Conservation (phyloP, 2,329 filamentous ascomycete genomes). For the Cercospora nicotianae region DNA sequence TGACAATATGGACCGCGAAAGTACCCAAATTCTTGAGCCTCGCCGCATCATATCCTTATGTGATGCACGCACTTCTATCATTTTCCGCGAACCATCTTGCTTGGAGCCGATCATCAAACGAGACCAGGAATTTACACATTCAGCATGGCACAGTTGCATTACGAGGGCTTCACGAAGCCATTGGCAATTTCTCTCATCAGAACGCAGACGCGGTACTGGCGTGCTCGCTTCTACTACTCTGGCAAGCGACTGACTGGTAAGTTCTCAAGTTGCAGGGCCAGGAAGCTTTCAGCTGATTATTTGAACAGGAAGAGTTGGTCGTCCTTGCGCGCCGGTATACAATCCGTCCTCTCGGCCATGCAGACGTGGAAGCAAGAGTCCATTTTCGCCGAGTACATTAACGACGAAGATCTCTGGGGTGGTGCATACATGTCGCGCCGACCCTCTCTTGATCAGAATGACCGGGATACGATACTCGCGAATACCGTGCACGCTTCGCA, state of each 20-base stretch:
- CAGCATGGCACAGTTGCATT: constrained; percentile 84
- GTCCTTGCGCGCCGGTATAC: constrained; percentile 86
- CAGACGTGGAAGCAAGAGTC: constrained; percentile 85
- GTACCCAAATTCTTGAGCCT: constrained; percentile 89
- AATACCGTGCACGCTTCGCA: constrained; percentile 47
- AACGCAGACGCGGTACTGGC: constrained; percentile 91
- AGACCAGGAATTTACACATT: constrained; percentile 84
- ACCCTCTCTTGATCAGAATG: constrained; percentile 25
- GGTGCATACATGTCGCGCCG: constrained; percentile 25
- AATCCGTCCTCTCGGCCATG: constrained; percentile 89
- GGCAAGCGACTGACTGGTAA: constrained; percentile 96
- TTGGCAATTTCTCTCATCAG: constrained; percentile 77
- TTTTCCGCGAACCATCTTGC: constrained; percentile 94
- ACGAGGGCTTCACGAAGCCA: constrained; percentile 83
- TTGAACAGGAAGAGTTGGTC: constrained; percentile 79
- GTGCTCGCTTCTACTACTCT: constrained; percentile 86
- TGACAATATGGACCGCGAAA: constrained; percentile 89
- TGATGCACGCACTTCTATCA: constrained; percentile 89
- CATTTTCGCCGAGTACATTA: constrained; percentile 78
- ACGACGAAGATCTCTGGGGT: constrained; percentile 60
- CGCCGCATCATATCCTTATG: constrained; percentile 77
- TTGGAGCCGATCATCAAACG: constrained; percentile 80
- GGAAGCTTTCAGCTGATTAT: neutral
- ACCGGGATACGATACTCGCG: constrained; percentile 38
- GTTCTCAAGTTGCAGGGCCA: constrained; percentile 37